A percentile compares a stretch with the other conserved stretches of the same genome.
phyloP scores from a whole-genome alignment of 2,329 filamentous ascomycete species.

The Penicillium sclerotigenum region DNA sequence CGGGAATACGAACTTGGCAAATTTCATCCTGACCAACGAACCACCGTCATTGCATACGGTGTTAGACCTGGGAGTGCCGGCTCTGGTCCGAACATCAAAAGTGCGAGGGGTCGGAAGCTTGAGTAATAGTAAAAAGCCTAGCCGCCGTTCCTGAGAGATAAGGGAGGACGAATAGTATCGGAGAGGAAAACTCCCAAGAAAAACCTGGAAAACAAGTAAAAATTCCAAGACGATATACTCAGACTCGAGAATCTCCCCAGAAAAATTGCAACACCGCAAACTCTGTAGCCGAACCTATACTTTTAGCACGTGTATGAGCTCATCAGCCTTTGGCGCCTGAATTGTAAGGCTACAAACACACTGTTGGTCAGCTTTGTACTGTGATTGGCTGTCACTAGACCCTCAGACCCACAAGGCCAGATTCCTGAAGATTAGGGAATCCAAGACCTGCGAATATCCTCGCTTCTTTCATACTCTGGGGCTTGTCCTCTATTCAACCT shows the following conservation, averaged over 20 bases:
- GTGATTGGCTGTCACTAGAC: neutral
- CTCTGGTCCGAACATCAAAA: neutral
- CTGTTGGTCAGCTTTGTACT: neutral
- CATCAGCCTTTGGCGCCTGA: conserved; percentile 7
- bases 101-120: conserved; percentile 5
- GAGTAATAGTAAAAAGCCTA: neutral
- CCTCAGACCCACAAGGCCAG: conserved; percentile 5
- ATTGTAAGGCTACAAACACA: conserved; percentile 3
- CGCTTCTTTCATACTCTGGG: neutral
- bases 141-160: neutral
- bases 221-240: neutral
- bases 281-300: conserved; percentile 9
- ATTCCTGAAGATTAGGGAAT: conserved; percentile 8
- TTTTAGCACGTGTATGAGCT: conserved; percentile 26
- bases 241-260: neutral
- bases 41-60: conserved; percentile 18
- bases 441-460: neutral
- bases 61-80: neutral
- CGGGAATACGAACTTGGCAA: conserved; percentile 52
- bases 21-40: conserved; percentile 52
- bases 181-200: neutral
- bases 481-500: neutral
- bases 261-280: neutral
- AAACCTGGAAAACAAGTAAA: neutral
- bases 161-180: neutral